Evolutionary conservation across 2,329 filamentous ascomycete species (phyloP).

Genomic region (Xylariales sp.): DNA sequence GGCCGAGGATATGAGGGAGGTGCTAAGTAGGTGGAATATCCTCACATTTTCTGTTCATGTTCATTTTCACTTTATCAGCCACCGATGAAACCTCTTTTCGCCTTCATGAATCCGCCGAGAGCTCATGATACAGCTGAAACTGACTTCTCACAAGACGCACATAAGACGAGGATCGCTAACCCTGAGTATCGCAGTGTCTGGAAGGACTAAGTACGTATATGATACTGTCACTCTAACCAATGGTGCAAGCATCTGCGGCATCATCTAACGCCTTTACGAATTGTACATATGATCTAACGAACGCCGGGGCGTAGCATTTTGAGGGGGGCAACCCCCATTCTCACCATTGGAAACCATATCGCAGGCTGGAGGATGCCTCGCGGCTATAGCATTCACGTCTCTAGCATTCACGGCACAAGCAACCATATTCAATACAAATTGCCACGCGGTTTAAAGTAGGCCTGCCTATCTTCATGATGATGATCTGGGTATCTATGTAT

Average conservation of each 20-base stretch:
- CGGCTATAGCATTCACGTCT: conserved; percentile 9
- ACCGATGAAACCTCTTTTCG: not conserved
- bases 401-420: conserved; percentile 7
- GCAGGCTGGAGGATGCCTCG: conserved; percentile 2
- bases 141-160: not conserved
- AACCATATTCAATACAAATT: conserved; percentile 2
- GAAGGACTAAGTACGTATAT: conserved; percentile 28
- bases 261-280: conserved; percentile 25
- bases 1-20: conserved; percentile 52
- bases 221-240: conserved; percentile 9
- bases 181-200: conserved; percentile 29
- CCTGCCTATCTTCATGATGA: not conserved
- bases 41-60: not conserved
- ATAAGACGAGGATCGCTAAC: conserved; percentile 23
- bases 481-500: conserved; percentile 12
- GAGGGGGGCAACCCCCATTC: conserved; percentile 23
- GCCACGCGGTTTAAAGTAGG: not conserved
- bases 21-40: conserved; percentile 31
- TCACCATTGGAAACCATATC: conserved; percentile 8
- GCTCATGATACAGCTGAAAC: conserved; percentile 7
- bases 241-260: not conserved
- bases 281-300: conserved; percentile 27
- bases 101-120: not conserved
- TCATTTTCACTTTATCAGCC: not conserved
- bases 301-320: conserved; percentile 12